Percentiles rank a stretch among this genome's conserved stretches.
phyloP scores from a whole-genome alignment of 2,329 filamentous ascomycete genomes.

The Sclerotiophoma versabilis region DNA sequence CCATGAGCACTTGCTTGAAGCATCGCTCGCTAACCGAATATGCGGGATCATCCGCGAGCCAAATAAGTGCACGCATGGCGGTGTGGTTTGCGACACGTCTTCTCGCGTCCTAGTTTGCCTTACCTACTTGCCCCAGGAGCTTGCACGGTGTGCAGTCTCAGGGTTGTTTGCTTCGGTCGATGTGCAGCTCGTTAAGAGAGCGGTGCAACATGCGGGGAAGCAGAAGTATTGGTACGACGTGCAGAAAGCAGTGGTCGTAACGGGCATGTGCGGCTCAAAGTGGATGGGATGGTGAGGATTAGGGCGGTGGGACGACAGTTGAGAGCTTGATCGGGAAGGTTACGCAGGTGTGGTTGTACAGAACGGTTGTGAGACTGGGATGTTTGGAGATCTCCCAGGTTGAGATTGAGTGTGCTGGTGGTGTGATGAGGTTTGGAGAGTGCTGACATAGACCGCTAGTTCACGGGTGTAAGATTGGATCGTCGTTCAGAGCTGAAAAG shows the following conservation, averaged over 20 bases:
- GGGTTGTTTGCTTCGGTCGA: conserved; percentile 7
- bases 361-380: conserved; percentile 3
- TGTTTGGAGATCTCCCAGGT: background rate
- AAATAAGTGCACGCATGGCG: conserved; percentile 7
- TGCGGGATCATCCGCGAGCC: conserved; percentile 7
- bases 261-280: conserved; percentile 23
- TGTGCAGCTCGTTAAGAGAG: conserved; percentile 8
- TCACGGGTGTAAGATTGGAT: conserved; percentile 4
- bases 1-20: background rate
- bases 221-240: conserved; percentile 28
- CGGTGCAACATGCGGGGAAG: conserved; percentile 20
- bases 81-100: conserved; percentile 3
- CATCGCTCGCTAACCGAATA: background rate
- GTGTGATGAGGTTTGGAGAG: background rate
- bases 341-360: conserved; percentile 13
- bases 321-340: conserved; percentile 9
- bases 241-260: conserved; percentile 4
- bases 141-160: conserved; percentile 7
- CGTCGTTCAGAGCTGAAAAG: background rate
- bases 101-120: conserved; percentile 1
- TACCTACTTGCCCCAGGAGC: background rate
- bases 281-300: conserved; percentile 15
- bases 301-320: conserved; percentile 16
- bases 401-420: background rate
- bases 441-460: background rate